A percentile compares a stretch with the other conserved stretches of the same genome.
These are phyloP conservation scores for Pythium apleroticum DNA, from an alignment of 352 stramenopile genomes.

Conservation along the genomic window DNA sequence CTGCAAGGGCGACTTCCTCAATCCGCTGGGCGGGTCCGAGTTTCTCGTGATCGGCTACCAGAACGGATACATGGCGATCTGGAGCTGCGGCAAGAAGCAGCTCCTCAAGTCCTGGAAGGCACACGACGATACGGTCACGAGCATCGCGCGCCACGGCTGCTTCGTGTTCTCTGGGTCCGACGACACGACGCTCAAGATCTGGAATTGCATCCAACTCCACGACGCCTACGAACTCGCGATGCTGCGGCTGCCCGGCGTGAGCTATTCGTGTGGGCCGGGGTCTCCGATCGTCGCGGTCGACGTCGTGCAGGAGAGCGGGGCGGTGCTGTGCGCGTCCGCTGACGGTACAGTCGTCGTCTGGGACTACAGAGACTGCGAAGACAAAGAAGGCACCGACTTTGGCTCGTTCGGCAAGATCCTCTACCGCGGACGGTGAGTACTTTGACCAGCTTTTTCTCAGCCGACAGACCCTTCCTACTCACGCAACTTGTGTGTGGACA, in stretches of 20 bases:
- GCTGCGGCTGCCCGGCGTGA: slow-evolving; percentile 38
- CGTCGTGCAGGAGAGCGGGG: slow-evolving; percentile 33
- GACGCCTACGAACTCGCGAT: slow-evolving; percentile 59
- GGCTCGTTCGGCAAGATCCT: slow-evolving; percentile 49
- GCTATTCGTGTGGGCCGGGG: slow-evolving; percentile 34
- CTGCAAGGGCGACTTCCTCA: slow-evolving; percentile 47
- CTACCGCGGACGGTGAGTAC: slow-evolving; percentile 35
- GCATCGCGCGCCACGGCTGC: slow-evolving; percentile 57
- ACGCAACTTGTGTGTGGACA: neutral
- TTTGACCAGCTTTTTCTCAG: neutral
- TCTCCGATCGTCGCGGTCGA: slow-evolving; percentile 60
- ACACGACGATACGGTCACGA: slow-evolving; percentile 50
- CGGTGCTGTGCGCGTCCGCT: slow-evolving; percentile 45
- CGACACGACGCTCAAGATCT: slow-evolving; percentile 59
- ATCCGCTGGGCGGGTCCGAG: slow-evolving; percentile 35
- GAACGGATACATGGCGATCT: slow-evolving; percentile 56
- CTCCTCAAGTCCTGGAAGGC: slow-evolving; percentile 50
- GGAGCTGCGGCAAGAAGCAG: slow-evolving; percentile 48
- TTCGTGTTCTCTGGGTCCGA: slow-evolving; percentile 83
- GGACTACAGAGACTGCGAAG: slow-evolving; percentile 54
- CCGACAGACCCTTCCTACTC: neutral
- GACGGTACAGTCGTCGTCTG: slow-evolving; percentile 64
- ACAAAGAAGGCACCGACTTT: slow-evolving; percentile 33
- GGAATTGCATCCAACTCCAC: slow-evolving; percentile 51
- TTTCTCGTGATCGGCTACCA: slow-evolving; percentile 61